These are phyloP conservation scores for Euphorbia celastroides DNA, from an alignment of 441 rosid genomes.

Conservation along the genomic window DNA sequence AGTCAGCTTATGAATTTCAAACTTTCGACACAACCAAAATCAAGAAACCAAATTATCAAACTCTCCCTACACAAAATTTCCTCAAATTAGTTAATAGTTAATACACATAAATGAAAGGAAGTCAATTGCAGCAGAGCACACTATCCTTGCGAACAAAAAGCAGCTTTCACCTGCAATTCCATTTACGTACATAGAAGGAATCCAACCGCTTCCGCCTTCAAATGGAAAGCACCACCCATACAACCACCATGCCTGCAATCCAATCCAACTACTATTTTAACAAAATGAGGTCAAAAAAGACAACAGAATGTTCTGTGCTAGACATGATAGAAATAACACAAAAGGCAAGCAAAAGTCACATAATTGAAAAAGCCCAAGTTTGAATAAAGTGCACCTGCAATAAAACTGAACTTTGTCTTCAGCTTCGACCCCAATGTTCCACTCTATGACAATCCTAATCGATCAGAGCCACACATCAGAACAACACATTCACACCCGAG, in stretches of 20 bases:
- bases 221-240: conserved; percentile 28
- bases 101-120: not conserved
- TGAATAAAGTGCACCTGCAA: conserved; percentile 36
- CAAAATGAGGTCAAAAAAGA: not conserved
- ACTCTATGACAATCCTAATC: conserved; percentile 44
- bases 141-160: not conserved
- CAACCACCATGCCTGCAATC: conserved; percentile 28
- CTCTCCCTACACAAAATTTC: not conserved
- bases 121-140: not conserved
- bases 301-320: not conserved
- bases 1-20: not conserved
- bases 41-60: not conserved
- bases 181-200: not conserved
- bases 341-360: conserved; percentile 5
- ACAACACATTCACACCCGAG: not conserved
- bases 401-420: conserved; percentile 29
- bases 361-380: conserved; percentile 16
- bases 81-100: not conserved
- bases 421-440: conserved; percentile 39
- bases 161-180: not conserved
- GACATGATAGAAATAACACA: conserved; percentile 7
- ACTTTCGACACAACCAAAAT: not conserved
- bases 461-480: conserved; percentile 9
- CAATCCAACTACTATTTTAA: not conserved
- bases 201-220: conserved; percentile 13